These are phyloP conservation scores for Suillus weaverae DNA, from an alignment of 768 basidiomycete species.

Conservation along the genomic window DNA sequence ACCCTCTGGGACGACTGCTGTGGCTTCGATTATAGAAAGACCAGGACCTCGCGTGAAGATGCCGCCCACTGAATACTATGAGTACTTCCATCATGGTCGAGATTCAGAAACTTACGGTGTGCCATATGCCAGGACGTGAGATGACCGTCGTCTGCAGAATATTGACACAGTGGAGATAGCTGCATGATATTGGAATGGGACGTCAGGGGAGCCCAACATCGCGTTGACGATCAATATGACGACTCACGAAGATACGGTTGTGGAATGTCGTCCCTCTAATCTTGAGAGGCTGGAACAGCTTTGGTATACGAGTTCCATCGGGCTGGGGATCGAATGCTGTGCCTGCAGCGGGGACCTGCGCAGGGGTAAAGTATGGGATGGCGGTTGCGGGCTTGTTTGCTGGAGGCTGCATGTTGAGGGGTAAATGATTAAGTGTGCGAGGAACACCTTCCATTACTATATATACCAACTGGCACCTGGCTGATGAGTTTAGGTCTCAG, in stretches of 20 bases:
- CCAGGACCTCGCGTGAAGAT: slow-evolving; percentile 57
- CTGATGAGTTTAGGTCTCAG: neutral
- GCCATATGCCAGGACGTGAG: slow-evolving; percentile 58
- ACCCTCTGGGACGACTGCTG: slow-evolving; percentile 58
- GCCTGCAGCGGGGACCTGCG: slow-evolving; percentile 44
- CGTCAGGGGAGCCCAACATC: neutral
- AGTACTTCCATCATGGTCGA: neutral
- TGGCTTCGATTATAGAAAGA: slow-evolving; percentile 64
- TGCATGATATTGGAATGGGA: slow-evolving; percentile 13
- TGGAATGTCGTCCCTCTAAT: slow-evolving; percentile 54
- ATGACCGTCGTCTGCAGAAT: slow-evolving; percentile 55
- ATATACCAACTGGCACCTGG: neutral
- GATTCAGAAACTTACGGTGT: slow-evolving; percentile 33
- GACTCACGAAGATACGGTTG: slow-evolving; percentile 54
- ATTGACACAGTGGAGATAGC: slow-evolving; percentile 62
- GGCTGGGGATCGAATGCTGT: slow-evolving; percentile 44
- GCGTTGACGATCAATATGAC: neutral
- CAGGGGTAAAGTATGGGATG: slow-evolving; percentile 47
- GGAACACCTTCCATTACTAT: neutral
- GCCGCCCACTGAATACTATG: slow-evolving; percentile 42
- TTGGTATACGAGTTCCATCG: slow-evolving; percentile 40
- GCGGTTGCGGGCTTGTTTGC: slow-evolving; percentile 42
- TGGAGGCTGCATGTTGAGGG: slow-evolving; percentile 6
- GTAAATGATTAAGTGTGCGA: neutral
- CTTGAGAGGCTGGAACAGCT: slow-evolving; percentile 54